phyloP scores from a whole-genome alignment of 1,284 basidiomycete species.

The Vanrija sp. region DNA sequence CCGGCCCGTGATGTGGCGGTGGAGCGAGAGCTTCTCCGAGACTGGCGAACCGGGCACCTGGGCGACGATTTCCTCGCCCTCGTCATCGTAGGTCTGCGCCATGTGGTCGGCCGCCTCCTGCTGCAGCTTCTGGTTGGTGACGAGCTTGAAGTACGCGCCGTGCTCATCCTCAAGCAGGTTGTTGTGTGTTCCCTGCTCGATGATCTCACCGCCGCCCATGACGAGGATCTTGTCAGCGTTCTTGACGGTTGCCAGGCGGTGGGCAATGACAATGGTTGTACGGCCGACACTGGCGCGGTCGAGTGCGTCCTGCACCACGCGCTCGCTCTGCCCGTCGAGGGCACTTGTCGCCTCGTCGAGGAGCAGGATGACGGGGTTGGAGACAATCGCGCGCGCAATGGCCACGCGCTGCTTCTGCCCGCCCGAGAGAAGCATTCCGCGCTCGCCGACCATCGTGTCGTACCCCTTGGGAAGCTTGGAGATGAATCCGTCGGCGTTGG shows the following conservation, averaged over 20 bases:
- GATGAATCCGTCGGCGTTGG: conserved; percentile 89
- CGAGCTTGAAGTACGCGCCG: conserved; percentile 52
- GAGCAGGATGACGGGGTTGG: conserved; percentile 60
- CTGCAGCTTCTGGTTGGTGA: conserved; percentile 36
- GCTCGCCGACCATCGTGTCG: conserved; percentile 87
- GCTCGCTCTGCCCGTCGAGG: conserved; percentile 83
- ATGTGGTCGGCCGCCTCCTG: conserved; percentile 7
- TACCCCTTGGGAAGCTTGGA: conserved; percentile 77
- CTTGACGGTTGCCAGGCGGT: conserved; percentile 50
- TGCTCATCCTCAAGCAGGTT: conserved; percentile 63
- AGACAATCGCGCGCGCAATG: conserved; percentile 88
- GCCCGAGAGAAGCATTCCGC: conserved; percentile 86
- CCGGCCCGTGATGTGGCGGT: neutral
- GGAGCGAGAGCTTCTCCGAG: neutral
- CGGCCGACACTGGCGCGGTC: conserved; percentile 74
- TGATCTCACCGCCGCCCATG: conserved; percentile 74
- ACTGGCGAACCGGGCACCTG: neutral
- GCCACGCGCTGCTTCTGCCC: conserved; percentile 91
- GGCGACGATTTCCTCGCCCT: neutral
- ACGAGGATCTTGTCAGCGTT: conserved; percentile 73
- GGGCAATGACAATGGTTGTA: conserved; percentile 53
- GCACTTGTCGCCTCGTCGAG: conserved; percentile 69
- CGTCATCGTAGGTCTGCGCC: neutral
- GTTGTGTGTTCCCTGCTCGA: conserved; percentile 79
- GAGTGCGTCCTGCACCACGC: conserved; percentile 88